Percentiles rank a stretch among this genome's conserved stretches.
Conservation (phyloP, 768 basidiomycete genomes). For the Leucosporidium scottii region DNA sequence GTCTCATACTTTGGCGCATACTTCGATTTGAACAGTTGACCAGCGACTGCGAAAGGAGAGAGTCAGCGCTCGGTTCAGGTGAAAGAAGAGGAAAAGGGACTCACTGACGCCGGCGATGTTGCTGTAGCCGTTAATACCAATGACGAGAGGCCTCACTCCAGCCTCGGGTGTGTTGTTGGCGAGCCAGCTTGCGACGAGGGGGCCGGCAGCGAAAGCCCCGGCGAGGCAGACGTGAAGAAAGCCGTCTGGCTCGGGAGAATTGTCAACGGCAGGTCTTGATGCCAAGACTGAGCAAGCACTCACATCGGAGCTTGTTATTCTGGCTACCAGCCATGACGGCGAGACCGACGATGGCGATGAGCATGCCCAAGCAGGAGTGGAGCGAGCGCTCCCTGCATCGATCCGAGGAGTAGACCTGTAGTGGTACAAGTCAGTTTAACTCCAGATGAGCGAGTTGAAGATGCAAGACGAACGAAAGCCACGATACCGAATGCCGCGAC, state of each 20-base stretch:
- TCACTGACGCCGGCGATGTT: not conserved
- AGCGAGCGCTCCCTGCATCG: slow-evolving; percentile 38
- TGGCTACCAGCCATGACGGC: slow-evolving; percentile 34
- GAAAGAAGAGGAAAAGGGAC: no score
- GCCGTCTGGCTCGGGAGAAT: slow-evolving; percentile 28
- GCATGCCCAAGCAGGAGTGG: slow-evolving; percentile 35
- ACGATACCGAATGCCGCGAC: slow-evolving; percentile 36
- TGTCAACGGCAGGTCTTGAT: no score
- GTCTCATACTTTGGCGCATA: slow-evolving; percentile 8
- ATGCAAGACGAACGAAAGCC: slow-evolving; percentile 24
- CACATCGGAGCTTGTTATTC: slow-evolving; percentile 35
- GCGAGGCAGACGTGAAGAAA: slow-evolving; percentile 43
- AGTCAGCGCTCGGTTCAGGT: not conserved
- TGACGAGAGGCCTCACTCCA: not conserved
- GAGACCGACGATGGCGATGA: slow-evolving; percentile 38
- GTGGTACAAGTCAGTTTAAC: no score
- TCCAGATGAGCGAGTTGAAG: no score
- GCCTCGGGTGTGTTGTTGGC: slow-evolving; percentile 17
- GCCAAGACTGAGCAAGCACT: no score
- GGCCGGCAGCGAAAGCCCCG: slow-evolving; percentile 39
- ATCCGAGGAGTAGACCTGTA: slow-evolving; percentile 38
- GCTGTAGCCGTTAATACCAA: slow-evolving; percentile 4
- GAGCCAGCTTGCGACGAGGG: slow-evolving; percentile 40
- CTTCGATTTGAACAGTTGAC: slow-evolving; percentile 22
- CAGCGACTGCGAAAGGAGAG: not conserved